phyloP scores from a whole-genome alignment of 768 basidiomycete species.

The Boletus sp. region DNA sequence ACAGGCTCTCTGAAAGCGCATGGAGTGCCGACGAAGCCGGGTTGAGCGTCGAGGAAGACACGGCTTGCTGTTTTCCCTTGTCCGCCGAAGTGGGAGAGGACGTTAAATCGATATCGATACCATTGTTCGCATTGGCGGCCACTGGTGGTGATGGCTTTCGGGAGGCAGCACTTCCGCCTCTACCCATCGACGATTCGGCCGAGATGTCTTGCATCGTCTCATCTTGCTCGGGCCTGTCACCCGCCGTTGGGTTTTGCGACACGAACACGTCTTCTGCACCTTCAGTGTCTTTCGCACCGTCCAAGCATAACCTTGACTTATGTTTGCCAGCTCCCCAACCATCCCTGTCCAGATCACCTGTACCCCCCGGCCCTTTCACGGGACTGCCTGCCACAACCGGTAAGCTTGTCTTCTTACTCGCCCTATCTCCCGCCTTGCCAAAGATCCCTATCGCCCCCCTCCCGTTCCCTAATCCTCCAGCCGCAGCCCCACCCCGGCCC shows the following conservation, averaged over 20 bases:
- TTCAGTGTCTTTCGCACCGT: not conserved
- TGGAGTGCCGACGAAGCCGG: constrained; percentile 46
- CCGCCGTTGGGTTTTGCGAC: not conserved
- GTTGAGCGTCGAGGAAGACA: constrained; percentile 22
- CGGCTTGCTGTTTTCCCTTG: constrained; percentile 23
- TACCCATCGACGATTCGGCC: constrained; percentile 8
- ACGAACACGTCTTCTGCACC: constrained; percentile 10
- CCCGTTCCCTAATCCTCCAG: constrained; percentile 3
- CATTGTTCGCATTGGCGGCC: constrained; percentile 5
- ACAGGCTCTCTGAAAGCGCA: constrained; percentile 61
- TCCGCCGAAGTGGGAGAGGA: constrained; percentile 15
- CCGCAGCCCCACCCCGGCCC: constrained; percentile 1
- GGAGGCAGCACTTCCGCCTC: not conserved
- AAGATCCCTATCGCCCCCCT: constrained; percentile 22
- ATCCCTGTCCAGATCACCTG: not conserved
- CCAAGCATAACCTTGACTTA: not conserved
- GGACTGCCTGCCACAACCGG: constrained; percentile 47
- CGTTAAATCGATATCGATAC: constrained; percentile 12
- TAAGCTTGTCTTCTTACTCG: constrained; percentile 44
- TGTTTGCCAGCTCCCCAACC: not conserved
- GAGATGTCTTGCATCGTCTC: constrained; percentile 1
- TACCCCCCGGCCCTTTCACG: constrained; percentile 36
- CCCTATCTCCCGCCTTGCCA: constrained; percentile 27
- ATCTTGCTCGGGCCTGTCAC: not conserved
- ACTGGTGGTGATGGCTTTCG: constrained; percentile 13